Evolutionary conservation across 129 eudicot genomes (phyloP), one percentile per base, ranked within the genome.

Genomic region (Logfia minima): DNA sequence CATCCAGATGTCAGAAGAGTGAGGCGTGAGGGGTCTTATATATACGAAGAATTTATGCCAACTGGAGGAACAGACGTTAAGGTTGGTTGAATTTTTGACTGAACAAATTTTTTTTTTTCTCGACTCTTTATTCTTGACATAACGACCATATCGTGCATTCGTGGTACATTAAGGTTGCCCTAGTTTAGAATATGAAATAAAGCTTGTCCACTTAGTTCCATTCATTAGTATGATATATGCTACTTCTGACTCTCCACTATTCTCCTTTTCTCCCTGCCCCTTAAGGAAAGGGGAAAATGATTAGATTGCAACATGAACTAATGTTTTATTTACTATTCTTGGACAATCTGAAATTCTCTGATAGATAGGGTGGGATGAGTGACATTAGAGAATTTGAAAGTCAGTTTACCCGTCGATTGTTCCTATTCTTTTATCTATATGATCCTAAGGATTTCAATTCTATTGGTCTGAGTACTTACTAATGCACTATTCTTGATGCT

Each of bases 1-100:
- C 97, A 91, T 78, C 99, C 97, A 53, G 99, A 91, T 79, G 97
- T 89, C 53, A 88, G 97, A 91, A 87, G 93, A 78, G 99, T 95
- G 80, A 95, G 99, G 74, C 94, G 99, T 75, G 99, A 91, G 76
- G 94, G 99, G 41, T 95, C 97, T 55, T 95, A 94, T 77, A 86
- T 89, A 77, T 95, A 91, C 23, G 98, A 94, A 84, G 97, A 94
- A 79, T 94, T 91, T 80, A 94, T 94, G 98, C 96, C 97, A 55
- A 94, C 98, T 19, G 98, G 98, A 37, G 98, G 98, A 83, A 94
- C 97, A 68, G 98, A 94, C 86, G 98, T 94, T 51, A 94, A 93
- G 98, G 98, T 93, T 71, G 22, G 21, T 59, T 65, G 24, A 5
- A 58, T 22, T 74, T 74, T 37, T 26, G 31, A 43, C 10, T 64